Evolutionary conservation across 352 stramenopile species (phyloP).

Genomic region (Blastocystis sp.): DNA sequence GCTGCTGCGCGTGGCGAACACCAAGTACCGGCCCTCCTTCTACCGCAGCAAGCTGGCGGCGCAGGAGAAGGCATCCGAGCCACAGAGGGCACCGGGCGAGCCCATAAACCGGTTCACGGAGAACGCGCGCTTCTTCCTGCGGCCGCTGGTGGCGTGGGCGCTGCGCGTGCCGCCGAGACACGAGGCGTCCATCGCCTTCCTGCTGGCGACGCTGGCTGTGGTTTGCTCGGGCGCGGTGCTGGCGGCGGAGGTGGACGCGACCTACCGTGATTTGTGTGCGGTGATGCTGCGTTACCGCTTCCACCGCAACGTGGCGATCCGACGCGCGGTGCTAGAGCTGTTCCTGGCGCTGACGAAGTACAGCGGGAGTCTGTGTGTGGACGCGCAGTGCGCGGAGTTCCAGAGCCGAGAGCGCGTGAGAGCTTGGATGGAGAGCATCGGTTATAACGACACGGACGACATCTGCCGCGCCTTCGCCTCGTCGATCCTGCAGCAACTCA

Average conservation of each 20-base stretch:
- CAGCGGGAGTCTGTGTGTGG: not conserved
- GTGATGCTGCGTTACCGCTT: constrained; percentile 36
- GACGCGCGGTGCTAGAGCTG: constrained; percentile 5
- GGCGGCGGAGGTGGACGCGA: constrained; percentile 3
- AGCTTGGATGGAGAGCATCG: constrained; percentile 17
- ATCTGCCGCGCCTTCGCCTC: constrained; percentile 9
- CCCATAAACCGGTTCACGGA: constrained; percentile 19
- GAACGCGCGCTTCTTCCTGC: not conserved
- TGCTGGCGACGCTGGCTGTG: not conserved
- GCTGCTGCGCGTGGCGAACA: constrained; percentile 35
- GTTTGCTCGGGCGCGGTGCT: constrained; percentile 27
- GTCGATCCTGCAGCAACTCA: constrained; percentile 9
- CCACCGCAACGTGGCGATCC: constrained; percentile 1
- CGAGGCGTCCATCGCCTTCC: not conserved
- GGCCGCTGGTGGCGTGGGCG: constrained; percentile 13
- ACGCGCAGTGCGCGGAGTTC: not conserved
- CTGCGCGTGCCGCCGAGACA: constrained; percentile 41
- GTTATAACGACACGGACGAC: constrained; percentile 37
- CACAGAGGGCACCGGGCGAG: not conserved
- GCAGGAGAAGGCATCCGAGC: not conserved
- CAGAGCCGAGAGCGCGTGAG: not conserved
- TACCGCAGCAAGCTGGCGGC: constrained; percentile 27
- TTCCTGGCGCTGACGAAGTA: constrained; percentile 19
- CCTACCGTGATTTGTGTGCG: not conserved
- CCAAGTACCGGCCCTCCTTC: constrained; percentile 43